Evolutionary conservation across 257 asterid species (phyloP).

Genomic region (Lycium ferocissimum): DNA sequence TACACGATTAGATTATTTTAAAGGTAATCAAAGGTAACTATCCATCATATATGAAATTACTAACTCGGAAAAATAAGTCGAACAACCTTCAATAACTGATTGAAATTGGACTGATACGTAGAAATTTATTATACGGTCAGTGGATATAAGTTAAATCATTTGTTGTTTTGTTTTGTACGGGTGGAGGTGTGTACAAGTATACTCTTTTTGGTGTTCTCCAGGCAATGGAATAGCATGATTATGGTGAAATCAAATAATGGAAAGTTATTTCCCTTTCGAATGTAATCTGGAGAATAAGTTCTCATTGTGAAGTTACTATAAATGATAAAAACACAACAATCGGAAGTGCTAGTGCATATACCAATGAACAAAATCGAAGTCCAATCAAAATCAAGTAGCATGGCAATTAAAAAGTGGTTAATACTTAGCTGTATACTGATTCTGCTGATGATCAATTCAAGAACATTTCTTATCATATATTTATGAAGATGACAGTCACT

Average conservation of each 20-base stretch:
- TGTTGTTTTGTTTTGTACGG: not conserved
- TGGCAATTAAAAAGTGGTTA: constrained; percentile 13
- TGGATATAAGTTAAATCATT: not conserved
- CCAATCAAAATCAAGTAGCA: constrained; percentile 3
- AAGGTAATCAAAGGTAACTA: too few relatives aligned
- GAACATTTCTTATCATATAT: constrained; percentile 28
- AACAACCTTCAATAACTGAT: too few relatives aligned
- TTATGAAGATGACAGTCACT: constrained; percentile 29
- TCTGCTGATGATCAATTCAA: constrained; percentile 21
- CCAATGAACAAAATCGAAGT: not conserved
- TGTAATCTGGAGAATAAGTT: constrained; percentile 32
- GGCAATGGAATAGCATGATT: constrained; percentile 13
- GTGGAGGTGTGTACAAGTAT: not conserved
- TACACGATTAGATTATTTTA: too few relatives aligned
- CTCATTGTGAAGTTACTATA: constrained; percentile 17
- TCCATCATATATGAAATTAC: too few relatives aligned
- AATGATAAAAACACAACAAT: constrained; percentile 22
- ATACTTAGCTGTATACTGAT: constrained; percentile 22
- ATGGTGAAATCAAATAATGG: constrained; percentile 13
- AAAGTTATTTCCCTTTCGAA: constrained; percentile 17
- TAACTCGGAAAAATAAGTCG: too few relatives aligned
- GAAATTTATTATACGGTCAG: not conserved
- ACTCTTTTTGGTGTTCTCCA: not conserved
- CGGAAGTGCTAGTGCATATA: constrained; percentile 32
- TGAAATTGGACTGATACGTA: too few relatives aligned